Conservation (phyloP, 257 asterid species). For the Salvia rosmarinus region DNA sequence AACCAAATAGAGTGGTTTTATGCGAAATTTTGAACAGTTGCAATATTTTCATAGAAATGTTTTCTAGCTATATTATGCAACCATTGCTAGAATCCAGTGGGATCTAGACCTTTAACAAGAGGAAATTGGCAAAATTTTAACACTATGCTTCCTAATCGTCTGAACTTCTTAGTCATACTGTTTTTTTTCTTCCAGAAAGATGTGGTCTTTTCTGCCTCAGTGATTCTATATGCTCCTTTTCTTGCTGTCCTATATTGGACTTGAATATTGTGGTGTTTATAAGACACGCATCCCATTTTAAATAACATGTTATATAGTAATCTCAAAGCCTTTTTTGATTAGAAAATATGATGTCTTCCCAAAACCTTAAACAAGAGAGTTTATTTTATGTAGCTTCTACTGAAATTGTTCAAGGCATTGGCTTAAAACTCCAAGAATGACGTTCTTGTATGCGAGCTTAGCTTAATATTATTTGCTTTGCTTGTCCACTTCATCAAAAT, state of each 20-base stretch:
- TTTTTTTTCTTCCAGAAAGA: background rate
- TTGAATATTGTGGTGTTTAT: background rate
- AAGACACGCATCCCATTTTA: background rate
- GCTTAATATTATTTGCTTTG: background rate
- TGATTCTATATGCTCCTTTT: conserved; percentile 6
- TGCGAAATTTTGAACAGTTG: background rate
- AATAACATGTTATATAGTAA: background rate
- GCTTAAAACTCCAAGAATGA: background rate
- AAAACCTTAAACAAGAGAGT: background rate
- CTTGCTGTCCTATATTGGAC: conserved; percentile 2
- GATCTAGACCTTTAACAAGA: conserved; percentile 18
- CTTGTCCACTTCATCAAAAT: conserved; percentile 10
- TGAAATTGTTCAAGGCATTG: background rate
- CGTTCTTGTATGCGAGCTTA: background rate
- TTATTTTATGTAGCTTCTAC: background rate
- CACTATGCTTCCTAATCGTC: background rate
- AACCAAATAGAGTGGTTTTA: conserved; percentile 1
- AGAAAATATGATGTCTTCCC: background rate
- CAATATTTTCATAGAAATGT: background rate
- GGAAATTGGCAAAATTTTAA: conserved; percentile 1
- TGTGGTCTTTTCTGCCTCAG: conserved; percentile 1
- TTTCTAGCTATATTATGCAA: background rate
- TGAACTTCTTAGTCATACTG: background rate
- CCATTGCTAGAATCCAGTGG: background rate
- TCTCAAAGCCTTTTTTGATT: background rate